Conservation (phyloP, 768 basidiomycete species). For the Lyophyllum atratum region DNA sequence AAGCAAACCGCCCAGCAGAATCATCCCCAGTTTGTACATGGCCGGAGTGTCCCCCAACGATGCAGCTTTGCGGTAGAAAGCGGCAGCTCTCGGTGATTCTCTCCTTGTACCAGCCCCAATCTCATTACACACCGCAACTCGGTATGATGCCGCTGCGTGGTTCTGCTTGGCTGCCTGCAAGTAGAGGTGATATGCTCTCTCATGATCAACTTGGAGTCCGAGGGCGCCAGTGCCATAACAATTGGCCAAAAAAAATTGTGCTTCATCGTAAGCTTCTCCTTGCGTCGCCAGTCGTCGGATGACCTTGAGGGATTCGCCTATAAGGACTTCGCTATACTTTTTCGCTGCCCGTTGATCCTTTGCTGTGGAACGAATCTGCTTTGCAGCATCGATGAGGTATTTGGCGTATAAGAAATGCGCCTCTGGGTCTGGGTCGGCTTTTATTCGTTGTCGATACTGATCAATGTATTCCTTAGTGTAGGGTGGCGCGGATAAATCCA, state of each 20-base stretch:
- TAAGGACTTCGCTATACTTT: constrained; percentile 87
- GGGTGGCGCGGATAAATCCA: constrained; percentile 81
- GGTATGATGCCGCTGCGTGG: constrained; percentile 91
- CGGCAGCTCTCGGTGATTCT: constrained; percentile 85
- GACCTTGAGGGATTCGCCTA: constrained; percentile 89
- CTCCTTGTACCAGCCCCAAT: constrained; percentile 94
- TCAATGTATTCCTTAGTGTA: constrained; percentile 97
- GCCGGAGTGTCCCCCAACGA: constrained; percentile 95
- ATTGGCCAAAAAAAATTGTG: constrained; percentile 98
- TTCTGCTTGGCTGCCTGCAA: constrained; percentile 97
- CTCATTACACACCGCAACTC: constrained; percentile 98
- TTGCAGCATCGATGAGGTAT: constrained; percentile 97
- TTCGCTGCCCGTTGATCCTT: constrained; percentile 83
- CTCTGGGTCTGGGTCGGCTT: constrained; percentile 96
- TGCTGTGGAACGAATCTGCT: constrained; percentile 75
- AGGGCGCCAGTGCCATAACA: constrained; percentile 95
- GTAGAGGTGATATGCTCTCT: constrained; percentile 96
- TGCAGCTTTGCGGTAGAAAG: constrained; percentile 96
- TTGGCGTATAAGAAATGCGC: constrained; percentile 98
- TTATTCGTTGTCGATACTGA: constrained; percentile 95
- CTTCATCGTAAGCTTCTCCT: constrained; percentile 90
- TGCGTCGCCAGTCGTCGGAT: constrained; percentile 92
- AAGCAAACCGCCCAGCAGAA: constrained; percentile 82
- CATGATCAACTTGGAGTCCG: constrained; percentile 96
- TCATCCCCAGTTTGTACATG: constrained; percentile 99